Conservation (phyloP, 805 yeast species). For the Saccharomycopsis javanensis region DNA sequence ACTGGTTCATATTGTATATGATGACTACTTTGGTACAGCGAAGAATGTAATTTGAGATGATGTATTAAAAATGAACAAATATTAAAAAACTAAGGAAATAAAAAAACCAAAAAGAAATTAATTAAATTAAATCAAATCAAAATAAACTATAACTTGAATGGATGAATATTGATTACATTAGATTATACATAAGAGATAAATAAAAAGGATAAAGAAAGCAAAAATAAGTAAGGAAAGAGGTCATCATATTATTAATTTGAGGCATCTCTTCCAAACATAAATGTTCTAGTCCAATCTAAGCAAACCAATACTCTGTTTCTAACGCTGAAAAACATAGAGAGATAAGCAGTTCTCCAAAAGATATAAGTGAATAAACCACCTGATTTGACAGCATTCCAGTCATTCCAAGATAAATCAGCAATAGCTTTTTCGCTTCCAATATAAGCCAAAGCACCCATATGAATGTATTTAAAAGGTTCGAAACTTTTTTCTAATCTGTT, state of each 20-base stretch:
- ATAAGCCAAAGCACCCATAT: constrained; percentile 90
- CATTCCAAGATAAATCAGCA: constrained; percentile 78
- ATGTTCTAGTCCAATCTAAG: constrained; percentile 83
- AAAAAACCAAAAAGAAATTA: not conserved
- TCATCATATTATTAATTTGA: constrained; percentile 4
- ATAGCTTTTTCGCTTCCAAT: constrained; percentile 90
- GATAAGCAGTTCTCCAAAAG: constrained; percentile 92
- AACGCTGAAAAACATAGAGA: constrained; percentile 83
- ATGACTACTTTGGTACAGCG: not conserved
- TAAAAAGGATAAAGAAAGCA: not conserved
- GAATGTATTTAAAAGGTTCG: constrained; percentile 67
- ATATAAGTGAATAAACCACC: constrained; percentile 84
- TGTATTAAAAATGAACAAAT: not conserved
- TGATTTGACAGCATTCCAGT: constrained; percentile 67
- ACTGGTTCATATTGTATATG: too few relatives aligned
- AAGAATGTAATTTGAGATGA: not conserved
- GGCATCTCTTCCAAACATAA: constrained; percentile 79
- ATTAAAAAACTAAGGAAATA: not conserved
- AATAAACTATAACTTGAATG: not conserved
- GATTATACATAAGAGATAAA: not conserved
- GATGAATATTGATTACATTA: constrained; percentile 1
- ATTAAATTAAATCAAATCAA: not conserved
- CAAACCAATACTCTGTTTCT: constrained; percentile 81
- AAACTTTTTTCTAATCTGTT: constrained; percentile 26
- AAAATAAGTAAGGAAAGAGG: not conserved